Conservation (phyloP, 345 rosid species). For the Moricandia arvensis region DNA sequence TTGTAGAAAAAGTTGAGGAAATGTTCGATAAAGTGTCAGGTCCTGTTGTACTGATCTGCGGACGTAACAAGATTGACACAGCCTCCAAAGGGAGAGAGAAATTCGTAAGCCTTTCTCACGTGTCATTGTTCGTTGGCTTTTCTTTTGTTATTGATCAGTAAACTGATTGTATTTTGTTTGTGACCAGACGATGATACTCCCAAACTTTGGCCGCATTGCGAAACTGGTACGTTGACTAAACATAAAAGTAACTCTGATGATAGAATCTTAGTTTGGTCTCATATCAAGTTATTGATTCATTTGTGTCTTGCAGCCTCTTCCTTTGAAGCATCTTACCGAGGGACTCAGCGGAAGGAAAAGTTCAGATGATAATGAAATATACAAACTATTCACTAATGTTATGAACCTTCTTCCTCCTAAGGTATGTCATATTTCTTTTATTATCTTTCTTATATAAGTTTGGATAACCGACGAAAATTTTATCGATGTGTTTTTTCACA, state of each 20-base stretch:
- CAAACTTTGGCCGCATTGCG: constrained; percentile 76
- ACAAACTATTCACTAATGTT: constrained; percentile 80
- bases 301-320: constrained; percentile 67
- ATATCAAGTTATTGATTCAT: background rate
- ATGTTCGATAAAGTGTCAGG: constrained; percentile 78
- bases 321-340: constrained; percentile 82
- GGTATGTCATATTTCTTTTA: constrained; percentile 41
- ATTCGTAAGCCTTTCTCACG: constrained; percentile 60
- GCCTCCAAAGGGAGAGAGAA: constrained; percentile 79
- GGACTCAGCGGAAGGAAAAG: constrained; percentile 63
- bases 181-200: constrained; percentile 90
- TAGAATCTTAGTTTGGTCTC: constrained; percentile 7
- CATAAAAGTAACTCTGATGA: background rate
- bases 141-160: constrained; percentile 7
- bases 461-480: background rate
- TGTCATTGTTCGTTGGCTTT: constrained; percentile 10
- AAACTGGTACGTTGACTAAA: constrained; percentile 66
- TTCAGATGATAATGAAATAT: constrained; percentile 62
- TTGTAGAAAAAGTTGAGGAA: constrained; percentile 67
- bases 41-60: constrained; percentile 87
- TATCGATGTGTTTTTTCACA: background rate
- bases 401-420: constrained; percentile 69
- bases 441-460: background rate
- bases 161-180: constrained; percentile 11
- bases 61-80: constrained; percentile 74